These are phyloP conservation scores for Fusarium foetens DNA, from an alignment of 2,329 filamentous ascomycete species.

Conservation along the genomic window DNA sequence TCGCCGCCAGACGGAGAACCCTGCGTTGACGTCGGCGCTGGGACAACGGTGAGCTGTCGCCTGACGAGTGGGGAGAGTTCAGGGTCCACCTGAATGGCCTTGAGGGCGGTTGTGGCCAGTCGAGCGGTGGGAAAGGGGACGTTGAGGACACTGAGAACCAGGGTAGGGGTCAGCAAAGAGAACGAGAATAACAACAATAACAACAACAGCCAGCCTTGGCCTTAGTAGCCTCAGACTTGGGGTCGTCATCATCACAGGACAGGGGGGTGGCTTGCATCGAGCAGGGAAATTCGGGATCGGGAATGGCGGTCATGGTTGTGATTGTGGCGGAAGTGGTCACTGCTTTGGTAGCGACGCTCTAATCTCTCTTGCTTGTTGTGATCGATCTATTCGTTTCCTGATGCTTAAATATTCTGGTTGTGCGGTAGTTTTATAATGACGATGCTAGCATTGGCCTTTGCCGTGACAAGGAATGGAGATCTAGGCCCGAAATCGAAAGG, in stretches of 20 bases:
- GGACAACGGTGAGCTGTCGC: conserved; percentile 71
- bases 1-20: conserved; percentile 29
- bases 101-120: conserved; percentile 79
- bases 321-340: conserved; percentile 30
- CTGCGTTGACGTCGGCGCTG: conserved; percentile 41
- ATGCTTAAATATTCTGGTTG: conserved; percentile 1
- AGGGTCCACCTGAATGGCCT: conserved; percentile 82
- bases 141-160: conserved; percentile 69
- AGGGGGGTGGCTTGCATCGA: conserved; percentile 62
- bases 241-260: conserved; percentile 24
- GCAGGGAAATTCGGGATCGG: conserved; percentile 68
- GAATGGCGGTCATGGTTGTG: conserved; percentile 52
- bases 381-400: conserved; percentile 25
- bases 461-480: conserved; percentile 31
- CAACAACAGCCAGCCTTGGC: conserved; percentile 22
- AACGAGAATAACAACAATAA: conserved; percentile 27
- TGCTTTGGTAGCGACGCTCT: conserved; percentile 13
- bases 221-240: conserved; percentile 13
- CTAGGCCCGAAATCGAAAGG: conserved; percentile 14
- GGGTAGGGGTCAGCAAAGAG: conserved; percentile 30
- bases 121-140: conserved; percentile 84
- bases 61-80: conserved; percentile 88
- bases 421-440: conserved; percentile 3
- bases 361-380: conserved; percentile 23
- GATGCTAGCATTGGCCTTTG: conserved; percentile 10